Conservation (phyloP, 2,329 filamentous ascomycete genomes). For the Emergomyces pasteurianus region DNA sequence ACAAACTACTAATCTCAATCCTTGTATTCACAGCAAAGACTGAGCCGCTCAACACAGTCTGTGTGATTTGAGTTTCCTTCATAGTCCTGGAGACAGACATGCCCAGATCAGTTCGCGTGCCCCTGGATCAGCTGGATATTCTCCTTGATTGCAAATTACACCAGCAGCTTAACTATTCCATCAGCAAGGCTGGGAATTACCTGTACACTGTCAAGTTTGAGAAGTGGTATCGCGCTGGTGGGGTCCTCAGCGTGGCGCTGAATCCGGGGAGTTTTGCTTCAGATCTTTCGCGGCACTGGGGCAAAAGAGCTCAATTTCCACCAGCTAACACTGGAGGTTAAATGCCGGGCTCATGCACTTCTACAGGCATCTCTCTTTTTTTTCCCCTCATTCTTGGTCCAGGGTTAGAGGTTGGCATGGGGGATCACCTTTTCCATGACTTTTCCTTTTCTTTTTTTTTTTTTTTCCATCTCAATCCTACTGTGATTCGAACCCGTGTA, state of each 20-base stretch:
- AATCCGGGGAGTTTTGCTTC: constrained; percentile 28
- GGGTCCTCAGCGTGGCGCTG: constrained; percentile 9
- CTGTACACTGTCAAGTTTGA: constrained; percentile 23
- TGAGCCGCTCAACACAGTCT: constrained; percentile 13
- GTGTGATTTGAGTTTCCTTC: constrained; percentile 24
- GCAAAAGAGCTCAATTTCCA: too few species aligned
- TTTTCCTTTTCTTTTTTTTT: too few species aligned
- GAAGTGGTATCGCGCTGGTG: constrained; percentile 11
- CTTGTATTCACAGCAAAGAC: constrained; percentile 20
- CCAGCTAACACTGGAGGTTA: too few species aligned
- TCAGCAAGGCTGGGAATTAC: constrained; percentile 28
- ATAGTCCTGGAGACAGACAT: constrained; percentile 3
- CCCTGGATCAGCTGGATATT: constrained; percentile 15
- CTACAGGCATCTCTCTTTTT: too few species aligned
- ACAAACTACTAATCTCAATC: constrained; percentile 25
- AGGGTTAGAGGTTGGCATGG: too few species aligned
- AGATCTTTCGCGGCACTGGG: constrained; percentile 15
- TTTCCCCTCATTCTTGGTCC: too few species aligned
- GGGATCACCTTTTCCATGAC: too few species aligned
- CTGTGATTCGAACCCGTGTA: too few species aligned
- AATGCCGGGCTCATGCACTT: too few species aligned
- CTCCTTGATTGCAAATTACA: constrained; percentile 15
- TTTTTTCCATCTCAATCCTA: too few species aligned
- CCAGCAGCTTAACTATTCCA: constrained; percentile 18
- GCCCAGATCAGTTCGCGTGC: constrained; percentile 13